Percentiles rank a stretch among this genome's conserved stretches.
Evolutionary conservation across 139 green algal genomes (phyloP).

Genomic region (Coelastrella sp.): DNA sequence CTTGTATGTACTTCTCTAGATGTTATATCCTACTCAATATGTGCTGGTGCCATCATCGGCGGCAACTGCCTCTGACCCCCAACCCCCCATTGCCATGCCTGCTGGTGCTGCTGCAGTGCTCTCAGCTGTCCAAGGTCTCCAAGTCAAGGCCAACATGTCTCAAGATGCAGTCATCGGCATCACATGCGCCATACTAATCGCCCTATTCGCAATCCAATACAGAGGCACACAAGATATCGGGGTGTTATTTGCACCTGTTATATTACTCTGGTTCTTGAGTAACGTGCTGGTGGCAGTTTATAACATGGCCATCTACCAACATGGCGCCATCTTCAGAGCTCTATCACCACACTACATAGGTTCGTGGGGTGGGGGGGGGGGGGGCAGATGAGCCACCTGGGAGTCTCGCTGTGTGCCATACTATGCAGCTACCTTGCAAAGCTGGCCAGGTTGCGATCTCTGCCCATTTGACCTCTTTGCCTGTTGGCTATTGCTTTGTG

Average conservation of each 20-base stretch:
- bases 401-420: no score
- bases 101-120: constrained; percentile 15
- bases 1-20: no score
- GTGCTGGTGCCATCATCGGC: not conserved
- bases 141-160: not conserved
- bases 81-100: not conserved
- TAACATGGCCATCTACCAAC: not conserved
- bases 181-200: not conserved
- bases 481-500: no score
- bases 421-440: no score
- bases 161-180: not conserved
- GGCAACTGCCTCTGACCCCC: not conserved
- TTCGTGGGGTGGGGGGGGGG: not conserved
- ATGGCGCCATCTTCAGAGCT: not conserved
- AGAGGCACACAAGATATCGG: not conserved
- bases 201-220: not conserved
- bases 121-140: not conserved
- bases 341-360: constrained; percentile 2
- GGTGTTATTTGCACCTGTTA: constrained; percentile 2
- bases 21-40: no score
- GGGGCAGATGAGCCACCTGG: no score
- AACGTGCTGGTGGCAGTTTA: constrained; percentile 1
- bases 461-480: no score
- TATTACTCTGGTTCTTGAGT: constrained; percentile 21
- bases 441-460: no score